These are phyloP conservation scores for Hansenula lynferdii DNA, from an alignment of 1,139 yeast species.

Conservation along the genomic window DNA sequence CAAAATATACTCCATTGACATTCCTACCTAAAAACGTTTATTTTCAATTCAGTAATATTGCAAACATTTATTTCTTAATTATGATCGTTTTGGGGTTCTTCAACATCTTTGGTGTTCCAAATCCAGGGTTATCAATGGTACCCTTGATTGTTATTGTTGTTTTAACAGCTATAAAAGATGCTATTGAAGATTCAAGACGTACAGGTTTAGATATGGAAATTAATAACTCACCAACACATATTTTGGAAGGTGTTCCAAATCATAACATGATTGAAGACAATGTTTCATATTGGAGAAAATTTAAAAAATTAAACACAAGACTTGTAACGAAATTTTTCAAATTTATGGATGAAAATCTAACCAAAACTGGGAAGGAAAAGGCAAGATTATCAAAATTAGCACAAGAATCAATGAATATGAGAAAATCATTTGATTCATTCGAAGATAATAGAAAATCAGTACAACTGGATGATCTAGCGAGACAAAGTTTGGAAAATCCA, in stretches of 20 bases:
- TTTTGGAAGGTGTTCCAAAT: constrained; percentile 65
- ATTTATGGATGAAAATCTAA: constrained; percentile 29
- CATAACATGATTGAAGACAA: constrained; percentile 71
- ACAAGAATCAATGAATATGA: constrained; percentile 14
- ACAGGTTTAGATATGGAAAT: constrained; percentile 76
- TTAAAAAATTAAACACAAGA: constrained; percentile 47
- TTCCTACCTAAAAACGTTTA: constrained; percentile 82
- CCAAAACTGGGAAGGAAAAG: constrained; percentile 32
- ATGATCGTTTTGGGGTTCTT: constrained; percentile 83
- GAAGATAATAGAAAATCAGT: constrained; percentile 20
- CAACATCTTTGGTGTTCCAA: constrained; percentile 85
- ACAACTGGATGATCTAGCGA: constrained; percentile 21
- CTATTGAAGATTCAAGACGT: constrained; percentile 89
- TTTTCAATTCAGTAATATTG: constrained; percentile 82
- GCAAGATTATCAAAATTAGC: constrained; percentile 18
- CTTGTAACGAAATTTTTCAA: constrained; percentile 24
- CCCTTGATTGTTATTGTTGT: constrained; percentile 90
- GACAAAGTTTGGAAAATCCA: constrained; percentile 13
- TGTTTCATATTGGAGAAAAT: constrained; percentile 54
- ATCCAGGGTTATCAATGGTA: constrained; percentile 87
- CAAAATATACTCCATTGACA: constrained; percentile 88
- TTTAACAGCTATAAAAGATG: constrained; percentile 89
- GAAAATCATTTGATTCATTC: constrained; percentile 22
- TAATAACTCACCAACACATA: constrained; percentile 81
- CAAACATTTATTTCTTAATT: constrained; percentile 81